phyloP scores from a whole-genome alignment of 2,329 filamentous ascomycete species.

The Aureobasidium namibiae region DNA sequence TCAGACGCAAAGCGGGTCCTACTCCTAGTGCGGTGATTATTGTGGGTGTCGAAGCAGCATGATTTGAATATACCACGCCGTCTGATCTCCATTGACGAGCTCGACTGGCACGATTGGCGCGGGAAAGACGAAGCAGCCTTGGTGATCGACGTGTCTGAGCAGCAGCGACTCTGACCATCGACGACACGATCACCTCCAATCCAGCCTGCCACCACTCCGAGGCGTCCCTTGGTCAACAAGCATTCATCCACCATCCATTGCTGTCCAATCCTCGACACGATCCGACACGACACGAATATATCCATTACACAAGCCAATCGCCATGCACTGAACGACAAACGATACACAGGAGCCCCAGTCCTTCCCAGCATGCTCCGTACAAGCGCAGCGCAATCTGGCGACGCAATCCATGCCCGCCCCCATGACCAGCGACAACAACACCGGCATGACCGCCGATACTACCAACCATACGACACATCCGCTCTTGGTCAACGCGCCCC shows the following conservation, averaged over 20 bases:
- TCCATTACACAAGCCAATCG: background rate
- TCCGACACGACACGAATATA: background rate
- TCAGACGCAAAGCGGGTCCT: background rate
- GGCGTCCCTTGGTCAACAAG: background rate
- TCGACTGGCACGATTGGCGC: background rate
- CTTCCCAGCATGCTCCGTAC: constrained; percentile 5
- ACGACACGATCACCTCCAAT: background rate
- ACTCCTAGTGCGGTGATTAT: background rate
- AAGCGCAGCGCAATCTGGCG: background rate
- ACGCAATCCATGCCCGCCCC: background rate
- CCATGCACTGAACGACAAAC: background rate
- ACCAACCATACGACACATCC: background rate
- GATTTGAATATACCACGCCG: background rate
- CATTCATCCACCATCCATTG: background rate
- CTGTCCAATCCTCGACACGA: background rate
- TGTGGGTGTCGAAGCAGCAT: background rate
- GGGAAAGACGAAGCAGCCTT: background rate
- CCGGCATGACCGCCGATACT: background rate
- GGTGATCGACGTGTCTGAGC: background rate
- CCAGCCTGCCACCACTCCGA: too few relatives aligned
- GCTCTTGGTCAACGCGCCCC: background rate
- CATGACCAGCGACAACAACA: background rate
- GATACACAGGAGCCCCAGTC: background rate
- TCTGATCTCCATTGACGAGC: background rate
- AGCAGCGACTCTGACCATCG: background rate